Base-by-base conservation (phyloP, 2,329 filamentous ascomycete species). In the Hymenoscyphus repandus region DNA sequence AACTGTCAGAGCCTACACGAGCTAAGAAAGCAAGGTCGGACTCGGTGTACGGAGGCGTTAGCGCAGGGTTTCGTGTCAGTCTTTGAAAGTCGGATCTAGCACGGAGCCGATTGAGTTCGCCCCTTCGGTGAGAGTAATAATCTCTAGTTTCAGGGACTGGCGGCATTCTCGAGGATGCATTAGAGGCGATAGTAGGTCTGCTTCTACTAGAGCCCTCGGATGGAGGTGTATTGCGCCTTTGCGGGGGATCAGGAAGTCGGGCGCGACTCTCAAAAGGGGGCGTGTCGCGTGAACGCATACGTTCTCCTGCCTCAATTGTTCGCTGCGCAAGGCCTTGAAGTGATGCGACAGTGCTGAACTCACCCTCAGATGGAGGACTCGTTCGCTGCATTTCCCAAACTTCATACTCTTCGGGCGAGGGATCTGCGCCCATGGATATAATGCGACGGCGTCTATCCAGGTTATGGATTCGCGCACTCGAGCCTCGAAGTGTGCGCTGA, bases 131-230 rank as follows among this genome's bases (percentile, higher is more conserved):
- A 42, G 50, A 47, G 13, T 57, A 52, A 43, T 57, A 61, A 39
- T 64, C 62, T 50, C 56, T 53, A 6, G 60, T 56, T 52, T 66
- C 64, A 2, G 64, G 63, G 27, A 62, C 64, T 40, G 62, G 57
- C 10, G 62, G 64, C 60, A 66, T 60, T 11, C 54, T 51, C 11
- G 51, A 52, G 13, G 53, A 59, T 9, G 52, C 55, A 51, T 64
- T 59, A 18, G 22, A 27, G 22, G 22, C 22, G 22, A 27, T 7
- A 27, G 4, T 27, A 7, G 22, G 22, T 27, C 4, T 27, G 22
- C 7, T 27, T 27, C 22, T 4, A 27, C 22, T 27, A 4, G 22
- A 27, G 22, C 22, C 22, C 22, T 27, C 22, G 22, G 22, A 27
- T n/a, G n/a, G n/a, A 50, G 42, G n/a, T 60, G 58, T 15, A 49